Evolutionary conservation across 805 yeast genomes (phyloP), one percentile per base, ranked within the genome.

Genomic region (Torulaspora microellipsoides): DNA sequence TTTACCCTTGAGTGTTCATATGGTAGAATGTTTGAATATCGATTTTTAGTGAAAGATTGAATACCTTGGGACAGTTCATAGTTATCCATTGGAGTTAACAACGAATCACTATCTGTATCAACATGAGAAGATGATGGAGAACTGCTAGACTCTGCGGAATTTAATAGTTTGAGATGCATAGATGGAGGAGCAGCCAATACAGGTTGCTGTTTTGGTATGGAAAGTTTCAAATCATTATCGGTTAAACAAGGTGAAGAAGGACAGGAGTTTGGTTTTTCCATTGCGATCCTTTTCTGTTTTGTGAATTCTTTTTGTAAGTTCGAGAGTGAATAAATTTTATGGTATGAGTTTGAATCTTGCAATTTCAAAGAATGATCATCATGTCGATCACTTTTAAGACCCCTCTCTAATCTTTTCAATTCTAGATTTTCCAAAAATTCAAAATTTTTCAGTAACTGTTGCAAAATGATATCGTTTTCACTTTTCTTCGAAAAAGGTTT

Each of bases 21-120:
- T 4, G 95, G 89, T 53, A 85, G 77, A 37, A 89, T 85, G 62
- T 90, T 93, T 51, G 85, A 81, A 69, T 89, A 89, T 50, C 97
- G 68, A 63, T 89, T 88, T 59, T 88, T 88, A 42, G 76, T 66
- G 31, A 90, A 88, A 15, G 80, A 76, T 60, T 85, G 91, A 31
- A 88, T 78, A 1, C 95, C 96, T 13, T 83, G 74, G 15, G 83
- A 74, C 34, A 85, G 74, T 38, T 56, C 60, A 38, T 64, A 64
- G 40, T 52, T 47, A 42, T 60, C 60, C 50, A 59, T 49, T 8
- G 65, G 66, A 3, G 66, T 62, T 30, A 54, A 15, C 15, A 59
- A 31, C 2, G 47, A 40, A 11, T 56, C 60, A 13, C 52, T 50
- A 27, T 42, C 52, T 11, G 48, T 41, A 31, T 48, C 50, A 8